A percentile compares a stretch with the other conserved stretches of the same genome.
These are phyloP conservation scores for Suhomyces yuchorum DNA, from an alignment of 1,139 yeast genomes.

Conservation along the genomic window DNA sequence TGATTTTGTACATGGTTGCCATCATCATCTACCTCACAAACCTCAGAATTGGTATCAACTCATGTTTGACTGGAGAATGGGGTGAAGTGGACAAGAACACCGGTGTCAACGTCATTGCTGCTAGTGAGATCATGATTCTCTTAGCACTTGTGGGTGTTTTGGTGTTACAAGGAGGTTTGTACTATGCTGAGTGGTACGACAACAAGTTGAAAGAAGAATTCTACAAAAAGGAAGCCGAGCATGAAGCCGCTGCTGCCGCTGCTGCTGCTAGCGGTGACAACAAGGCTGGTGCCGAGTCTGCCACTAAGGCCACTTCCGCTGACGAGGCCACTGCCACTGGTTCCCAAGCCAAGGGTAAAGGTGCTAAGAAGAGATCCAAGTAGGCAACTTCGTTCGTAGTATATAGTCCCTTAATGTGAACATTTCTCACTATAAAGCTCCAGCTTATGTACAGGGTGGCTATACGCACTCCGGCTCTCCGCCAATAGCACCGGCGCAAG, in stretches of 20 bases:
- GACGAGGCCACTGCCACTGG: constrained; percentile 17
- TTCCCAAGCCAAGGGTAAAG: constrained; percentile 16
- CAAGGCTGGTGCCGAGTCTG: constrained; percentile 17
- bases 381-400: background rate
- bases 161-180: constrained; percentile 83
- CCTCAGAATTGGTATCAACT: constrained; percentile 75
- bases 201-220: constrained; percentile 55
- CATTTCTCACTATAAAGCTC: background rate
- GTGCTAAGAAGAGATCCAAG: constrained; percentile 19
- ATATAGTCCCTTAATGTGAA: background rate
- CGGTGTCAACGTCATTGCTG: constrained; percentile 90
- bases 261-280: constrained; percentile 18
- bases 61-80: constrained; percentile 76
- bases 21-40: constrained; percentile 83
- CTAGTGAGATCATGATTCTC: constrained; percentile 78
- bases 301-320: constrained; percentile 12
- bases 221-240: constrained; percentile 45
- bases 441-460: constrained; percentile 5
- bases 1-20: constrained; percentile 69
- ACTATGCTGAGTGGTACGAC: constrained; percentile 84
- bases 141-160: constrained; percentile 75
- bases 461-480: constrained; percentile 2
- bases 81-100: constrained; percentile 88
- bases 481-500: constrained; percentile 13
- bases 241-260: constrained; percentile 19